A percentile compares a stretch with the other conserved stretches of the same genome.
These are phyloP conservation scores for Nakazawaea ernobii DNA, from an alignment of 805 yeast genomes.

Conservation along the genomic window DNA sequence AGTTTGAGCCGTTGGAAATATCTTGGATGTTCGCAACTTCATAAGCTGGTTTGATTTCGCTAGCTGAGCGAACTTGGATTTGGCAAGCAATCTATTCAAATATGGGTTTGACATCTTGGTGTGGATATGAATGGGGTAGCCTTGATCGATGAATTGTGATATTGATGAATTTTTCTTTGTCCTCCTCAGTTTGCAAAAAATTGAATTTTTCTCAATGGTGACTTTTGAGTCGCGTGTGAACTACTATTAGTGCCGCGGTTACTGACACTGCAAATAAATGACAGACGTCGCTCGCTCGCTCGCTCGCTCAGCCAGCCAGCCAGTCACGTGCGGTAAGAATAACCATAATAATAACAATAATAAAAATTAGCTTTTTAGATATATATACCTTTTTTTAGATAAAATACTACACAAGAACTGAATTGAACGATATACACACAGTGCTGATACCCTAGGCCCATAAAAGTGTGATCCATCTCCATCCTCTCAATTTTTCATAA, in stretches of 20 bases:
- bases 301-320: too few species aligned
- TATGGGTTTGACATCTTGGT: constrained; percentile 7
- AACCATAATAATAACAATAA: too few species aligned
- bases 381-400: too few species aligned
- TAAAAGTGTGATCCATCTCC: constrained; percentile 13
- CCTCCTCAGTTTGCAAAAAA: background rate
- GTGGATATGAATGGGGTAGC: too few species aligned
- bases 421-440: too few species aligned
- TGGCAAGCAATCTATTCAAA: constrained; percentile 2
- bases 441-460: constrained; percentile 10
- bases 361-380: too few species aligned
- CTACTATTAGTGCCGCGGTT: too few species aligned
- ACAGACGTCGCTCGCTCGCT: too few species aligned
- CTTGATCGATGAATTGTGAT: too few species aligned
- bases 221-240: too few species aligned
- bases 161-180: background rate
- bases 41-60: constrained; percentile 23
- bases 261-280: background rate
- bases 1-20: constrained; percentile 65
- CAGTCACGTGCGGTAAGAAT: too few species aligned
- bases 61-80: constrained; percentile 28
- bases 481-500: constrained; percentile 12
- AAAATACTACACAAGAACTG: too few species aligned
- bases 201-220: background rate
- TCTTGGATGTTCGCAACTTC: constrained; percentile 19